phyloP scores from a whole-genome alignment of 2,329 filamentous ascomycete genomes.

The Gnomoniopsis sp. region DNA sequence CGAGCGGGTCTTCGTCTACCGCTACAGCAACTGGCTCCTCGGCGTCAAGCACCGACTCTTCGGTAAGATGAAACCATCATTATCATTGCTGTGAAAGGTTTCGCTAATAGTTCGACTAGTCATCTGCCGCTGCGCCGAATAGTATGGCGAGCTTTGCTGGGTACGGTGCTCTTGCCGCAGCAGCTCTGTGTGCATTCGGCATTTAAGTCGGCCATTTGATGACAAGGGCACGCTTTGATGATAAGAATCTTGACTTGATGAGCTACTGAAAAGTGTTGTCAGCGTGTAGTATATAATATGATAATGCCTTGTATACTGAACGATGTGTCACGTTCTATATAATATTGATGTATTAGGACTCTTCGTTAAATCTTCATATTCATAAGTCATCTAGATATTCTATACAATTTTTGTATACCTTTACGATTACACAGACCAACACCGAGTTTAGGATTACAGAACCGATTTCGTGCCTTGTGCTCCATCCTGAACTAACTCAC shows the following conservation, averaged over 20 bases:
- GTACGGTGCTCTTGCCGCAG: conserved; percentile 10
- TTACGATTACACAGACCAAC: no score
- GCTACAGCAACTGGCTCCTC: conserved; percentile 5
- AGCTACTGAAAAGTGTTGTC: neutral
- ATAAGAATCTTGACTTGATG: neutral
- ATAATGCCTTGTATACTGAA: neutral
- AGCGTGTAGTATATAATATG: neutral
- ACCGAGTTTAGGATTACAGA: no score
- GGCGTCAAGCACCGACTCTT: conserved; percentile 1
- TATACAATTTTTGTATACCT: no score
- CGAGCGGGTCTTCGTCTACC: conserved; percentile 1
- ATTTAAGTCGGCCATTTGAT: neutral
- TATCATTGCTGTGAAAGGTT: neutral
- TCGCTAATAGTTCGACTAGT: neutral
- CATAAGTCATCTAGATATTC: no score
- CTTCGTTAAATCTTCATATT: no score
- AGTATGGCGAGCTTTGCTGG: conserved; percentile 1
- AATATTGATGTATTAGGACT: no score
- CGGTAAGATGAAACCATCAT: neutral
- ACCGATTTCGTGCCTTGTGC: no score
- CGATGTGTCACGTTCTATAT: no score
- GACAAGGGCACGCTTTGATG: neutral
- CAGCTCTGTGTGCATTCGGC: conserved; percentile 3
- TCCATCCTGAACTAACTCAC: no score
- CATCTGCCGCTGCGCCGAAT: neutral